phyloP scores from a whole-genome alignment of 169 alveolate species.

The Eimeria tenella region DNA sequence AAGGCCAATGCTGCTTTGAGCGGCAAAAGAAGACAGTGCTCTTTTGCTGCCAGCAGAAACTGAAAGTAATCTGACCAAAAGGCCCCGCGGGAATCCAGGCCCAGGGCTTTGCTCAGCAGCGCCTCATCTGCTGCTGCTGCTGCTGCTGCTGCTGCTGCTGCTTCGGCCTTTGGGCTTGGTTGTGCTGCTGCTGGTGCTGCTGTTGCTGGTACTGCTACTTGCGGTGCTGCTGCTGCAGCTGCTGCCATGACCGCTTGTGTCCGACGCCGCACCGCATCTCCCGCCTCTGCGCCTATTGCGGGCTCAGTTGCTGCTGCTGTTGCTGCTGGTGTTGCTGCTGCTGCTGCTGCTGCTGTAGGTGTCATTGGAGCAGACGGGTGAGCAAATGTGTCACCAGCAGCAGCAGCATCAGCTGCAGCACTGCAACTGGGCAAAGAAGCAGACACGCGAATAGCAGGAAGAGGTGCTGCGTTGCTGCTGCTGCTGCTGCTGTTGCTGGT shows the following conservation, averaged over 20 bases:
- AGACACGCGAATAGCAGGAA: neutral
- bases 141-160: slow-evolving; percentile 15
- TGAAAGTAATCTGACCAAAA: slow-evolving; percentile 24
- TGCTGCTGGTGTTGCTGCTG: slow-evolving; percentile 20
- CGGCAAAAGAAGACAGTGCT: slow-evolving; percentile 71
- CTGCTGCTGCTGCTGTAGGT: neutral
- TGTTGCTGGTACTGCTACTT: slow-evolving; percentile 25
- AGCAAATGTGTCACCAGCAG: neutral
- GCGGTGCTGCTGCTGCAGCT: neutral
- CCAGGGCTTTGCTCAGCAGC: neutral
- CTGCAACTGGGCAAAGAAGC: neutral
- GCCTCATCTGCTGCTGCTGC: slow-evolving; percentile 63
- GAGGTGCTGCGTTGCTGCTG: neutral
- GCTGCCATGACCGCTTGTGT: slow-evolving; percentile 63
- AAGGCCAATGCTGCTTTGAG: slow-evolving; percentile 56
- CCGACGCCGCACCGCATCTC: slow-evolving; percentile 55
- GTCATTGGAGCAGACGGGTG: neutral
- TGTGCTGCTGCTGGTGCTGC: slow-evolving; percentile 6
- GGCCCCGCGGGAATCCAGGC: neutral
- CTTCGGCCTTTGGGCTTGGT: neutral
- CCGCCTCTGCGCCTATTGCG: neutral
- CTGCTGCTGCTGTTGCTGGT: neutral
- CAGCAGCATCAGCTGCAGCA: neutral
- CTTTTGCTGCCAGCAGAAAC: neutral
- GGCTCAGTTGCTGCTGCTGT: slow-evolving; percentile 43